Base-by-base conservation (phyloP, 2,329 filamentous ascomycete species). In the Fusarium penzigii region DNA sequence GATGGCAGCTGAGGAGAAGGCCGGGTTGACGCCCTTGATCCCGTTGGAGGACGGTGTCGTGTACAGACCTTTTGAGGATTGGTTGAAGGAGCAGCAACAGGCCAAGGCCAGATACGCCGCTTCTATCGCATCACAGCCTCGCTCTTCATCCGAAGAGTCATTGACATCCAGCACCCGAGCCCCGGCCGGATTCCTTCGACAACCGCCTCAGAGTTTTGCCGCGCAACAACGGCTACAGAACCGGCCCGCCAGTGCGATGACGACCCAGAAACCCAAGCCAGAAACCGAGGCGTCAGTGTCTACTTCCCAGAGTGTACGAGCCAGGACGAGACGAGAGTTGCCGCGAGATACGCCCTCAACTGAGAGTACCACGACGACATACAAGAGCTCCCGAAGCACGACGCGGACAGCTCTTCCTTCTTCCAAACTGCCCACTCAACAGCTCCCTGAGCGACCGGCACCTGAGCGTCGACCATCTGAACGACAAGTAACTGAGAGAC, bases 1-100 rank as follows among this genome's bases (percentile, higher is more conserved):
- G 65, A 83, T 87, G 69, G 83, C 83, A 1, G 78, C 83, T n/a
- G 85, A 88, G 68, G 85, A 88, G 66, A 83, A 87, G 68, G 80
- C 82, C 39, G 83, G 84, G 2, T 71, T 87, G 48, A 87, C 84
- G 0, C 85, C 84, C 0, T 74, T 77, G 57, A 86, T 87, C 51
- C 85, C 85, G 3, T 72, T 88, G 17, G 78, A 79, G 2, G 80
- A 84, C 51, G 79, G 81, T 40, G 74, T 86, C 45, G 84, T 88
- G 12, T 88, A 88, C 65, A 75, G 83, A 17, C 84, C 84, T 1
- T 87, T 84, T 55, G 81, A 85, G 47, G 82, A 85, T 53, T 80
- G 82, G 69, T 69, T 81, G 53, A 77, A 72, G 63, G 84, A 87
- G 63, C 78, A 83, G 57, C 70, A 75, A 39, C 67, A 72, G 29